Base-by-base conservation (phyloP, 495 filamentous ascomycete genomes). In the Endocarpon pusillum region DNA sequence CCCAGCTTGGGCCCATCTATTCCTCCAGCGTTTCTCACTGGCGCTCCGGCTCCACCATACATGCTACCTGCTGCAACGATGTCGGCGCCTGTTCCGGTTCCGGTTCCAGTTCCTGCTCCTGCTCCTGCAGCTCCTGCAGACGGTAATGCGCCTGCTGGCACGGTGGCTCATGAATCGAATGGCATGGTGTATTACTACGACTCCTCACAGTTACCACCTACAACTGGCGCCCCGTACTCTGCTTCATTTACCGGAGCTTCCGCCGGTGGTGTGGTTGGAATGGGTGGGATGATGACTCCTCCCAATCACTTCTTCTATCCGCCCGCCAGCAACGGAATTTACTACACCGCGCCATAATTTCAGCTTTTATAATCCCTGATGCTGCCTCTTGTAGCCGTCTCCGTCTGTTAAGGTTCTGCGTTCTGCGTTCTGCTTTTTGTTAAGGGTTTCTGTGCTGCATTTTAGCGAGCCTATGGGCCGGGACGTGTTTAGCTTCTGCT, bases 181-280 rank as follows among this genome's bases (percentile, higher is more conserved):
- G 89, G 91, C 30, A 94, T 86, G 62, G 84, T 93, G 3, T 96
- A 93, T 53, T 99, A 93, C 51, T 85, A 84, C 38, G 77, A 92
- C 46, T 65, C 78, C 20, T 65, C 74, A 7, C 78, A 89, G 51
- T 58, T 83, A 37, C 28, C 59, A 58, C 34, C 42, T 57, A 8
- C 64, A 64, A 26, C 48, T 66, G 6, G 65, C 72, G 38, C 54
- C 12, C 42, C 67, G 3, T 72, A 67, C 36, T 55, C 60, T 15
- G 42, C 61, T 20, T 42, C 62, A 18, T 73, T 75, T 62, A 61
- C 55, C 30, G 65, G 54, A 41, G 59, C 59, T 36, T 71, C 43
- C 26, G 50, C 59, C 34, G 66, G 60, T 35, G 73, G 69, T 11
- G 66, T 75, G 33, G 67, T 77, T 30, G 78, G 69, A 19, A 79